phyloP scores from a whole-genome alignment of 2,329 filamentous ascomycete species.

The Nemania sp. region DNA sequence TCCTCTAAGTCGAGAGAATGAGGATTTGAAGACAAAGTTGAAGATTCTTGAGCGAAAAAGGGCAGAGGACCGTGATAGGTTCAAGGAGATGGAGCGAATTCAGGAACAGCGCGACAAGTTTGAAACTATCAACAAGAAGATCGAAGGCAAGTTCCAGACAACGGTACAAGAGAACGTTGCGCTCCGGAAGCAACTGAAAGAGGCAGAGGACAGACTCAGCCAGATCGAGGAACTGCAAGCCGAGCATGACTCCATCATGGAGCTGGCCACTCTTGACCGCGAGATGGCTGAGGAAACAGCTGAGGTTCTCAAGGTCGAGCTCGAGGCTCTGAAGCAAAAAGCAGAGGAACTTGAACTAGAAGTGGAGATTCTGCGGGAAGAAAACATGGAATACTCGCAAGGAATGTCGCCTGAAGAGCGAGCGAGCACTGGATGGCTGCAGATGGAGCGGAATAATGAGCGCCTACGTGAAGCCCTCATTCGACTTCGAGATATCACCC shows the following conservation, averaged over 20 bases:
- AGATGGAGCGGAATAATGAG: constrained; percentile 92
- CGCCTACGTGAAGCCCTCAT: constrained; percentile 86
- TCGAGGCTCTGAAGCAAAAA: constrained; percentile 80
- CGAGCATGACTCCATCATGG: constrained; percentile 86
- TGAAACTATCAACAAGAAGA: constrained; percentile 86
- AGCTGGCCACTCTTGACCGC: constrained; percentile 88
- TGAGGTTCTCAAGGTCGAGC: constrained; percentile 82
- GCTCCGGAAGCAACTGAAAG: constrained; percentile 80
- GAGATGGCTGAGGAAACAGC: constrained; percentile 97
- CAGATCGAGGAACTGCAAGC: constrained; percentile 79
- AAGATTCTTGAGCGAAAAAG: constrained; percentile 89
- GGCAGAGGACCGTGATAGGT: constrained; percentile 83
- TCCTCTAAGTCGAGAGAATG: constrained; percentile 75
- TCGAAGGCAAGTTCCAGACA: constrained; percentile 89
- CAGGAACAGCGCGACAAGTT: constrained; percentile 82
- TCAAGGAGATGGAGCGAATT: constrained; percentile 81
- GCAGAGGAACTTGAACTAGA: constrained; percentile 89
- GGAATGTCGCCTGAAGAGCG: constrained; percentile 91
- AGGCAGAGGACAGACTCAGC: constrained; percentile 76
- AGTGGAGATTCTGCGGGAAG: constrained; percentile 85
- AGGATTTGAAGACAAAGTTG: constrained; percentile 89
- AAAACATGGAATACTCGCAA: constrained; percentile 84
- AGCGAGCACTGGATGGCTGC: constrained; percentile 86
- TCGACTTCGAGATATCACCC: constrained; percentile 85
- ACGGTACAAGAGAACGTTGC: constrained; percentile 84